These are phyloP conservation scores for Borealophlyctis nickersoniae DNA, from an alignment of 192 early-diverging fungal genomes.

Conservation along the genomic window DNA sequence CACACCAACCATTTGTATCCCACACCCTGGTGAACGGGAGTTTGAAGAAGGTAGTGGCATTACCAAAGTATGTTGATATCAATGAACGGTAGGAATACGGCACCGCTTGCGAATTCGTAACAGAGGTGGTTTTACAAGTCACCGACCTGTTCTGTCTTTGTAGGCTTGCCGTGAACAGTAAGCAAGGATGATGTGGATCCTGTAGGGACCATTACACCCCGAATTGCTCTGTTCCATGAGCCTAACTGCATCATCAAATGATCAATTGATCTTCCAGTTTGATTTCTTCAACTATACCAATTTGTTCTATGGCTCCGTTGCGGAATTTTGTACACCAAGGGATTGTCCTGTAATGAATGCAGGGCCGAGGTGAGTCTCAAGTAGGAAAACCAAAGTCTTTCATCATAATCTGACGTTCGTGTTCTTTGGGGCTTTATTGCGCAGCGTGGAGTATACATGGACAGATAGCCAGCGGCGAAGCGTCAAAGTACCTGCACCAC, in stretches of 20 bases:
- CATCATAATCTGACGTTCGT: no score
- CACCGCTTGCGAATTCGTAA: no score
- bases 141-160: not conserved
- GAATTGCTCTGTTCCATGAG: not conserved
- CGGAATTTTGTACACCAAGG: slow-evolving; percentile 80
- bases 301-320: slow-evolving; percentile 84
- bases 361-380: slow-evolving; percentile 63
- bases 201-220: not conserved
- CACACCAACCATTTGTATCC: no score
- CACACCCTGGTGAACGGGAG: slow-evolving; percentile 88
- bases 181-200: not conserved
- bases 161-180: slow-evolving; percentile 41
- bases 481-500: slow-evolving; percentile 84
- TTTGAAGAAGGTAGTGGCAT: slow-evolving; percentile 83
- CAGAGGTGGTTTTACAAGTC: no score
- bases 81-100: slow-evolving; percentile 93
- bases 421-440: not conserved
- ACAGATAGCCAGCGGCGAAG: slow-evolving; percentile 74
- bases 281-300: slow-evolving; percentile 94
- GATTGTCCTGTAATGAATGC: slow-evolving; percentile 84
- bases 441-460: slow-evolving; percentile 82
- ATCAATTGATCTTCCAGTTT: no score
- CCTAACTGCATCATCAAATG: no score
- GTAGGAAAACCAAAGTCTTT: not conserved
- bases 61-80: slow-evolving; percentile 86